A percentile compares a stretch with the other conserved stretches of the same genome.
These are phyloP conservation scores for Lenwebbia sp. DNA, from an alignment of 345 rosid species.

Conservation along the genomic window DNA sequence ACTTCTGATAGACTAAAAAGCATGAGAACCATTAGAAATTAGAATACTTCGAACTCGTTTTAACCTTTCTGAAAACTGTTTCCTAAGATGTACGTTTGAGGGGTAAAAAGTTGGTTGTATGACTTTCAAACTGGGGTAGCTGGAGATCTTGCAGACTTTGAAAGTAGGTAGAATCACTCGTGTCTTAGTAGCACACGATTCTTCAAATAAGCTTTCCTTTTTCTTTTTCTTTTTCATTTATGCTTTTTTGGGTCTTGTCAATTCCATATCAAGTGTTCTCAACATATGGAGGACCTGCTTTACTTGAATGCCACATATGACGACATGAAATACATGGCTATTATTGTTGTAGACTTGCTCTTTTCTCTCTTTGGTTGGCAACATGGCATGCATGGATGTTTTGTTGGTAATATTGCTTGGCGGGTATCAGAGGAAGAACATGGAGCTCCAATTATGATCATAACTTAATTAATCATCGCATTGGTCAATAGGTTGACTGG, in stretches of 20 bases:
- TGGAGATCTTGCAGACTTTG: neutral
- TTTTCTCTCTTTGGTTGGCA: neutral
- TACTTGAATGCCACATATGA: neutral
- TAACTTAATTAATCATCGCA: neutral
- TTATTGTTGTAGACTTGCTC: neutral
- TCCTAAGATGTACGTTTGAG: neutral
- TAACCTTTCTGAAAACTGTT: neutral
- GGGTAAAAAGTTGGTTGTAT: neutral
- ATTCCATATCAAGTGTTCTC: neutral
- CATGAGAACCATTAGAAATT: neutral
- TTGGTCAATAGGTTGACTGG: neutral
- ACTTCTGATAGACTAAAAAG: neutral
- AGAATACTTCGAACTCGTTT: neutral
- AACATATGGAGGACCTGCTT: neutral
- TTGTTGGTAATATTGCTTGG: neutral
- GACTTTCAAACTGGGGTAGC: neutral
- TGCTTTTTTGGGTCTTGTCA: neutral
- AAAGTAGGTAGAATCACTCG: neutral
- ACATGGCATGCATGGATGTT: neutral
- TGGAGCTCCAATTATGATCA: neutral
- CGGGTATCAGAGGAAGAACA: neutral
- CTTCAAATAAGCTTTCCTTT: neutral
- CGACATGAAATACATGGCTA: neutral
- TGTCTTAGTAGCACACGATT: neutral
- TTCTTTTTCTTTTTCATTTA: rapidly evolving